These are phyloP conservation scores for Talaromyces sp. DNA, from an alignment of 2,329 filamentous ascomycete species.

Conservation along the genomic window DNA sequence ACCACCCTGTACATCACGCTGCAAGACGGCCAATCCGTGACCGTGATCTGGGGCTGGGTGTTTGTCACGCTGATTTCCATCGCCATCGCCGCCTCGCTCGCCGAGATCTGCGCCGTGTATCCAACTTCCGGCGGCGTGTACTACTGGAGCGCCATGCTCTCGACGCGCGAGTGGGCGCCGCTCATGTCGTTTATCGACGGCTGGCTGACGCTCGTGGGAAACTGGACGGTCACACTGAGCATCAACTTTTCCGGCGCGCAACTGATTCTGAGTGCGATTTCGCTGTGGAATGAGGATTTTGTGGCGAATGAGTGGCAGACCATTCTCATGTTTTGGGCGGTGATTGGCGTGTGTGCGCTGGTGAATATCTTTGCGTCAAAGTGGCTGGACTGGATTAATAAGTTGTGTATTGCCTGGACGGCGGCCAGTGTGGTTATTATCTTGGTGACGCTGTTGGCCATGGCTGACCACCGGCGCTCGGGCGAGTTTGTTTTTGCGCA, in stretches of 20 bases:
- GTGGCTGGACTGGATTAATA: constrained; percentile 65
- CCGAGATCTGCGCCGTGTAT: constrained; percentile 66
- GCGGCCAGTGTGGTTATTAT: constrained; percentile 63
- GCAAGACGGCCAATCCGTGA: constrained; percentile 64
- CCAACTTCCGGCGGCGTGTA: constrained; percentile 67
- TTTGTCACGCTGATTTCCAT: constrained; percentile 60
- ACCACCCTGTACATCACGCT: constrained; percentile 67
- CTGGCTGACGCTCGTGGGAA: constrained; percentile 68
- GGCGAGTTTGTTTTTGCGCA: constrained; percentile 64
- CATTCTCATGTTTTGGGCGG: constrained; percentile 66
- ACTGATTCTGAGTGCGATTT: constrained; percentile 62
- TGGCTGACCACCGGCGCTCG: constrained; percentile 54
- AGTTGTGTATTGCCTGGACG: constrained; percentile 70
- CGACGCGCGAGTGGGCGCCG: constrained; percentile 60
- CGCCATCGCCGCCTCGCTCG: constrained; percentile 61
- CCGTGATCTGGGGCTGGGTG: constrained; percentile 67
- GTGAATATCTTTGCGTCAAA: constrained; percentile 62
- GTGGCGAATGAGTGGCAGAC: constrained; percentile 66
- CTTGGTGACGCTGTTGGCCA: constrained; percentile 56
- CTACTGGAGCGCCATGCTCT: constrained; percentile 67
- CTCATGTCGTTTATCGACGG: constrained; percentile 66
- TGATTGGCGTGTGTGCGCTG: constrained; percentile 60
- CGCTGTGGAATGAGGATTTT: constrained; percentile 66
- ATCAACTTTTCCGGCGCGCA: constrained; percentile 73
- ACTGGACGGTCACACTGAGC: constrained; percentile 63